These are phyloP conservation scores for Tolypocladium amazonense DNA, from an alignment of 2,329 filamentous ascomycete species.

Conservation along the genomic window DNA sequence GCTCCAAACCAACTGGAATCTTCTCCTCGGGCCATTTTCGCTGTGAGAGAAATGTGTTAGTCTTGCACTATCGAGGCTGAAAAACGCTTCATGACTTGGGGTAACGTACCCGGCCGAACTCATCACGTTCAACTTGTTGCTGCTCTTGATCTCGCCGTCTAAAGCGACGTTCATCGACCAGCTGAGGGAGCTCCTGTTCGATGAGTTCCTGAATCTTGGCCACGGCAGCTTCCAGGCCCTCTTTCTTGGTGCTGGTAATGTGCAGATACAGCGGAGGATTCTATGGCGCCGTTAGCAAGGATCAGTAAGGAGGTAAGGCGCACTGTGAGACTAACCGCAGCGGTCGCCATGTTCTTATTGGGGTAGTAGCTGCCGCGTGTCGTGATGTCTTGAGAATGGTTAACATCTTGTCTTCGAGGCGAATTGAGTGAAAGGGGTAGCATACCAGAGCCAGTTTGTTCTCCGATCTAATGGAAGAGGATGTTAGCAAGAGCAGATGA, in stretches of 20 bases:
- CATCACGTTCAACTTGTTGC: constrained; percentile 68
- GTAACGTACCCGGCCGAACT: constrained; percentile 68
- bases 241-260: constrained; percentile 84
- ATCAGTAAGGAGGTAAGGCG: not conserved
- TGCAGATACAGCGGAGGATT: constrained; percentile 92
- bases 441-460: constrained; percentile 99
- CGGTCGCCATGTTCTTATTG: constrained; percentile 94
- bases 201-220: constrained; percentile 88
- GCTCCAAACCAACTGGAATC: constrained; percentile 83
- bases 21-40: constrained; percentile 99
- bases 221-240: constrained; percentile 83
- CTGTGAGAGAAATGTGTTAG: constrained; percentile 30
- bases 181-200: constrained; percentile 87
- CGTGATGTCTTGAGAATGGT: constrained; percentile 75
- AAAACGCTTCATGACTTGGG: not conserved
- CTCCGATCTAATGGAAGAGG: constrained; percentile 91
- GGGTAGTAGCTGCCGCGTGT: constrained; percentile 94
- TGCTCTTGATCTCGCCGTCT: constrained; percentile 70
- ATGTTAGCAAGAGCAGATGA: constrained; percentile 93
- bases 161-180: constrained; percentile 91
- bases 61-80: not conserved
- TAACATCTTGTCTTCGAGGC: constrained; percentile 37
- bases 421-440: constrained; percentile 26
- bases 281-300: constrained; percentile 30
- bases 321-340: constrained; percentile 55